Evolutionary conservation across 306 rosid species (phyloP), one percentile per base, ranked within the genome.

Genomic region (Alnus glutinosa): DNA sequence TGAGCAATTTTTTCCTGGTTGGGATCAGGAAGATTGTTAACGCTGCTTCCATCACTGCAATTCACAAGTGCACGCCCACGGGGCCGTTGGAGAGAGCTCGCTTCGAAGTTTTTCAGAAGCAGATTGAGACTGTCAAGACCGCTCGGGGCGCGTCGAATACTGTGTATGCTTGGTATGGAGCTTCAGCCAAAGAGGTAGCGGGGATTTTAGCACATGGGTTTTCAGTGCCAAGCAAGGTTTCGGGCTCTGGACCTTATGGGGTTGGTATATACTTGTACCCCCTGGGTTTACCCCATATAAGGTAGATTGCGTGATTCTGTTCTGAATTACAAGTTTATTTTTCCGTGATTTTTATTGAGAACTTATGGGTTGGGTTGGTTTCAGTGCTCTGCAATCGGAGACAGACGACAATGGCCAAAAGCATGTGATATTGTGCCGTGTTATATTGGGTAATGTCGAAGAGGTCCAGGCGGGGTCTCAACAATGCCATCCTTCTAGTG

Each of bases 361-460:
- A 59, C 66, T 28, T 28, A 63, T 62, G 72, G 34, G 63, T 71
- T 79, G 42, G 63, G 71, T 79, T 11, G 51, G 13, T 70, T 80
- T 68, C 74, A 92, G 97, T 87, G 83, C 85, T 75, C 64, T 78
- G 83, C 89, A 36, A 44, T 54, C 74, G 9, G 83, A 74, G 74
- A 78, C 81, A 44, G 91, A 87, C 11, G 82, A 85, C 16, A 66
- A 89, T 15, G 84, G 79, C 23, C 87, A 80, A 70, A 92, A 82
- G 69, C 89, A 92, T 78, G 3, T 85, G 19, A 47, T 89, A 48
- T 80, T 92, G 73, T 89, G 97, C 84, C 89, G 85, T 23, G 86
- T 88, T 77, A 79, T 89, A 75, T 59, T 92, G 62, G 97, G 97
- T 32, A 89, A 67, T 0, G 80, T 92, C 15, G 97, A 92, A 76